Base-by-base conservation (phyloP, 148 eudicot species). In the Cornus controversa region DNA sequence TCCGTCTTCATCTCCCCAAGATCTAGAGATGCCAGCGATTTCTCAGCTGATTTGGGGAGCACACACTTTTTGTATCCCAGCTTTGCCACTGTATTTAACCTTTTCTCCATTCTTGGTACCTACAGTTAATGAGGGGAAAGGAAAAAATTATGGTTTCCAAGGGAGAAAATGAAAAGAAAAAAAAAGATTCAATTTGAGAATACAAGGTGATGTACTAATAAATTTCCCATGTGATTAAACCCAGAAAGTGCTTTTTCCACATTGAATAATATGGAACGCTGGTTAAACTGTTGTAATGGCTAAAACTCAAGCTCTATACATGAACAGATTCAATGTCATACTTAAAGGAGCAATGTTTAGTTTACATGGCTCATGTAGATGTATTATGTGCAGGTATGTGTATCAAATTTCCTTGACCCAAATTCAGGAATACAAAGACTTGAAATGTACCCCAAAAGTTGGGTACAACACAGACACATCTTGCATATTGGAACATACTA, bases 101-200 rank as follows among this genome's bases (percentile, higher is more conserved):
- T 90, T 84, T 90, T 96, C 64, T 93, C 99, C 85, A 96, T 83
- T 85, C 94, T 88, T 22, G 97, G 86, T 50, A 96, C 93, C 99
- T 96, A 77, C 69, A 82, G 71, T 71, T 37, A 76, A 22, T n/a
- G 22, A 14, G 7, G 5, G 27, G 20, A 45, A 74, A 31, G 20
- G n/a, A 5, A 53, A 10, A 29, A 14, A 1, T 27, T 5, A 50
- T 50, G 57, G 18, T 40, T 40, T 20, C 20, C 2, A 16, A 54
- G 22, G 20, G 22, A 54, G 6, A 10, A 16, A 67, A 28, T 10
- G 11, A 42, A 70, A 24, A 70, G 4, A 9, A 6, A 70, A 26
- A 70, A 26, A 71, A 45, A 7, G 20, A 2, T 50, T 50, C 57
- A 13, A 50, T 7, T 50, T 16, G 57, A 5, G 57, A 50, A 50